Percentiles rank a stretch among this genome's conserved stretches.
These are phyloP conservation scores for Pleurostoma richardsiae DNA, from an alignment of 2,329 filamentous ascomycete genomes.

Conservation along the genomic window DNA sequence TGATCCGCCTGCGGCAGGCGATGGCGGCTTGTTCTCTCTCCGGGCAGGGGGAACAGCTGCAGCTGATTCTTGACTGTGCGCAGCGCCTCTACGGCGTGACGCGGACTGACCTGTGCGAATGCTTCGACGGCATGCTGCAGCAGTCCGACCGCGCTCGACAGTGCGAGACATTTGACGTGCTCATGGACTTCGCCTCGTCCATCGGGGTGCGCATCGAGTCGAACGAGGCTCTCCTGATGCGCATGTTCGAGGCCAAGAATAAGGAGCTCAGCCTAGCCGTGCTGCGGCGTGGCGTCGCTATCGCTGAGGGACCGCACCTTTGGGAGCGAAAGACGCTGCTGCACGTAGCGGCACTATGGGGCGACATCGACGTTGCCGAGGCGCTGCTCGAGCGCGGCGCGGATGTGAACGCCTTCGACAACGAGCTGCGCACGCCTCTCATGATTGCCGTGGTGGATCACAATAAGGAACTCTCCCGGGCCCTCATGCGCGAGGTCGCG, in stretches of 20 bases:
- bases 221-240: conserved; percentile 13
- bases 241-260: conserved; percentile 12
- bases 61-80: background rate
- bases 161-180: conserved; percentile 11
- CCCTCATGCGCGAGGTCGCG: conserved; percentile 14
- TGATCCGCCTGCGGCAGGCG: background rate
- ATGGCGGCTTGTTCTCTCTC: background rate
- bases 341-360: conserved; percentile 14
- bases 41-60: background rate
- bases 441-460: conserved; percentile 11
- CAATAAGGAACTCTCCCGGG: conserved; percentile 3
- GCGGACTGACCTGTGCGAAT: conserved; percentile 10
- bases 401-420: conserved; percentile 15
- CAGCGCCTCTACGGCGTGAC: conserved; percentile 6
- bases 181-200: conserved; percentile 11
- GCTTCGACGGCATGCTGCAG: conserved; percentile 11
- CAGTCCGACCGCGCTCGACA: conserved; percentile 13
- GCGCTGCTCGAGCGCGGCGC: conserved; percentile 14
- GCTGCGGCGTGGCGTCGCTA: conserved; percentile 12
- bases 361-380: conserved; percentile 10
- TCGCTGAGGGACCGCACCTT: conserved; percentile 8
- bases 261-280: conserved; percentile 11
- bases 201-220: conserved; percentile 10
- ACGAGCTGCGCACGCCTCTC: conserved; percentile 12
- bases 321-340: conserved; percentile 13